Evolutionary conservation across 2,329 filamentous ascomycete genomes (phyloP).

Genomic region (Penicillium capsulatum): DNA sequence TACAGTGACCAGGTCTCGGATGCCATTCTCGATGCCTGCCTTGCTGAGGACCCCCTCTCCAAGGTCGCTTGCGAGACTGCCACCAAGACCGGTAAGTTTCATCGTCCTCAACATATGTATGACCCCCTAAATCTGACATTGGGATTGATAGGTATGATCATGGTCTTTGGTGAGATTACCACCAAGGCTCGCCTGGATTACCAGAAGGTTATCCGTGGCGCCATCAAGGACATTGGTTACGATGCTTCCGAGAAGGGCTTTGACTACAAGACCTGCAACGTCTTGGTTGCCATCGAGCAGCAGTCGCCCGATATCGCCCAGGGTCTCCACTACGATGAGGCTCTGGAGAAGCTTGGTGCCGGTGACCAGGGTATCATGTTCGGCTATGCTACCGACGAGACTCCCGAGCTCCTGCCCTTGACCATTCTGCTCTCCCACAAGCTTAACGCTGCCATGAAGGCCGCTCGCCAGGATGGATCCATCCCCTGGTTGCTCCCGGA

Average conservation of each 20-base stretch:
- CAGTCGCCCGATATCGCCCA: constrained; percentile 98
- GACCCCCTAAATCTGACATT: constrained; percentile 14
- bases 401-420: constrained; percentile 91
- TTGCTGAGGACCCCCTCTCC: constrained; percentile 89
- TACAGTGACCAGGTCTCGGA: constrained; percentile 89
- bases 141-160: constrained; percentile 64
- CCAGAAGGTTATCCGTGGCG: constrained; percentile 90
- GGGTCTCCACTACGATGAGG: constrained; percentile 97
- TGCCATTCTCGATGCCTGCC: constrained; percentile 96
- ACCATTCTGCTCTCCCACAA: constrained; percentile 93
- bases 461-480: constrained; percentile 78
- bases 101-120: not conserved
- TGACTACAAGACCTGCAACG: constrained; percentile 99
- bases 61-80: constrained; percentile 99
- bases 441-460: constrained; percentile 92
- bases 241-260: constrained; percentile 96
- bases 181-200: constrained; percentile 95
- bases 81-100: constrained; percentile 82
- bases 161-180: constrained; percentile 98
- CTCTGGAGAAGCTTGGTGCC: constrained; percentile 93
- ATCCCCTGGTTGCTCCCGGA: constrained; percentile 95
- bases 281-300: constrained; percentile 98
- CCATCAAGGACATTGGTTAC: constrained; percentile 98
- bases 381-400: constrained; percentile 99
- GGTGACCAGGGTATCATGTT: constrained; percentile 99